Conservation (phyloP, 2,329 filamentous ascomycete species). For the Myriosclerotinia scirpicola region DNA sequence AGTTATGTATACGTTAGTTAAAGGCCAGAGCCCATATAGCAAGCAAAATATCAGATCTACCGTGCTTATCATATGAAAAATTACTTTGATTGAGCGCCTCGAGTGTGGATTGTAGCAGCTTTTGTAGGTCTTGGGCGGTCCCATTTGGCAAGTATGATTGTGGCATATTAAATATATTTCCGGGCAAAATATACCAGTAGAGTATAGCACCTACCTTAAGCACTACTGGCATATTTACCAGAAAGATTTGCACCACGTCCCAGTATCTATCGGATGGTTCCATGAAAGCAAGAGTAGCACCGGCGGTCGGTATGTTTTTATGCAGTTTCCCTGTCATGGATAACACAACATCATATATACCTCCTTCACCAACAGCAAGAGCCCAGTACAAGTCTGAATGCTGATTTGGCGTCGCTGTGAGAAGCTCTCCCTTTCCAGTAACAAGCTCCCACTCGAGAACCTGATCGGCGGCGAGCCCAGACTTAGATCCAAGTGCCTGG, state of each 20-base stretch:
- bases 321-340: constrained; percentile 46
- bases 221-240: too few relatives aligned
- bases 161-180: constrained; percentile 24
- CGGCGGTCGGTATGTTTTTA: not conserved
- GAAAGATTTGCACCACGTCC: too few relatives aligned
- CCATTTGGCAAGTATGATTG: constrained; percentile 22
- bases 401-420: constrained; percentile 48
- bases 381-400: constrained; percentile 64
- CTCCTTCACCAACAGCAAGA: constrained; percentile 56
- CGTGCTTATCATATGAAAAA: constrained; percentile 19
- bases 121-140: not conserved
- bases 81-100: constrained; percentile 12
- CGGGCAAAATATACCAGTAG: too few relatives aligned
- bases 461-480: constrained; percentile 60
- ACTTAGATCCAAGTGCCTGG: constrained; percentile 52
- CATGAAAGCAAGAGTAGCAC: not conserved
- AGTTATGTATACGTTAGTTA: not conserved
- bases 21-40: not conserved
- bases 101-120: not conserved
- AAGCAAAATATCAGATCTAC: not conserved
- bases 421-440: constrained; percentile 47
- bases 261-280: too few relatives aligned
- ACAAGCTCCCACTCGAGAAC: constrained; percentile 56
- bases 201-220: too few relatives aligned
- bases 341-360: constrained; percentile 57